phyloP scores from a whole-genome alignment of 495 filamentous ascomycete genomes.

The Patellaria atrata region DNA sequence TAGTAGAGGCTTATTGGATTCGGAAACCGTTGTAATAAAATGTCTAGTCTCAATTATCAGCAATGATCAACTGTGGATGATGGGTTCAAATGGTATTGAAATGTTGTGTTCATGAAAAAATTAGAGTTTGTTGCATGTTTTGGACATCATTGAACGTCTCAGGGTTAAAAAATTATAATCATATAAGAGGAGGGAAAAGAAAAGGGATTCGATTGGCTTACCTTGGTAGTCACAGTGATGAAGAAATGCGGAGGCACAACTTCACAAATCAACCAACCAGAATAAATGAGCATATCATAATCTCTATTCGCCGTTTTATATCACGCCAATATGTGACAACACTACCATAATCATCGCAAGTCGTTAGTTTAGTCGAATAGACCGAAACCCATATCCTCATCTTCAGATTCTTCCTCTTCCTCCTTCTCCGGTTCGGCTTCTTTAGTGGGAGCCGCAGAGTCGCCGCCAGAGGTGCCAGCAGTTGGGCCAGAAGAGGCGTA shows the following conservation, averaged over 20 bases:
- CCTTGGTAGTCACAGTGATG: background rate
- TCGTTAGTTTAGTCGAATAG: slow-evolving; percentile 41
- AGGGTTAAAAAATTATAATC: slow-evolving; percentile 48
- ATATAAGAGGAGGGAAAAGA: slow-evolving; percentile 21
- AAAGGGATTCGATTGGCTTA: slow-evolving; percentile 6
- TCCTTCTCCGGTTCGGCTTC: slow-evolving; percentile 33
- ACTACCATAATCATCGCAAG: background rate
- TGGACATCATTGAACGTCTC: slow-evolving; percentile 36
- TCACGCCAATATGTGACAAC: slow-evolving; percentile 9
- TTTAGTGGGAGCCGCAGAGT: slow-evolving; percentile 35
- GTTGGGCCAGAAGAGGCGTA: slow-evolving; percentile 66
- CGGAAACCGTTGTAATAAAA: too few relatives aligned
- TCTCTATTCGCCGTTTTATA: slow-evolving; percentile 7
- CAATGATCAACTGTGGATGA: too few relatives aligned
- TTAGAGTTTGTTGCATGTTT: slow-evolving; percentile 46
- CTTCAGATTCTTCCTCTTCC: slow-evolving; percentile 45
- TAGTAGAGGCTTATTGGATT: too few relatives aligned
- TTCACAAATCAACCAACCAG: background rate
- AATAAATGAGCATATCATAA: slow-evolving; percentile 4
- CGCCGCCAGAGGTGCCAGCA: slow-evolving; percentile 30
- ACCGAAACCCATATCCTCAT: slow-evolving; percentile 47
- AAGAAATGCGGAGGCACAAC: slow-evolving; percentile 9
- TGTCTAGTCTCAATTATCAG: too few relatives aligned
- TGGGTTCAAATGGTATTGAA: too few relatives aligned
- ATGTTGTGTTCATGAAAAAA: slow-evolving; percentile 59